These are phyloP conservation scores for Globisporangium recalcitrans DNA, from an alignment of 352 stramenopile species.

Conservation along the genomic window DNA sequence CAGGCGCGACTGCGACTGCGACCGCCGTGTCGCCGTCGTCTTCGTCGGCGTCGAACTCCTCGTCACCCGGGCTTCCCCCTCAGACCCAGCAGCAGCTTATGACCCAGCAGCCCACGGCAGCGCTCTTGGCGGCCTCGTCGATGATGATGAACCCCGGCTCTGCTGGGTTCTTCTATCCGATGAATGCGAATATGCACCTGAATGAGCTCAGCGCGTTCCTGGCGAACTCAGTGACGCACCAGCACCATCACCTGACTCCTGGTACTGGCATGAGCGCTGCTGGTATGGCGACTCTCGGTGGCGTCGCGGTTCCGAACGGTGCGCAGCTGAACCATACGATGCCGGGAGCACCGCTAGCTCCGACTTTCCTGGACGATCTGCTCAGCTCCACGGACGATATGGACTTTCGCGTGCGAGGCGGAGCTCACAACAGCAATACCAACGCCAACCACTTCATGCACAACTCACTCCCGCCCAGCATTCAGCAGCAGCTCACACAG, in stretches of 20 bases:
- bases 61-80: constrained; percentile 4
- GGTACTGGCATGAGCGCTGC: background rate
- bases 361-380: constrained; percentile 48
- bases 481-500: constrained; percentile 12
- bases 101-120: constrained; percentile 1
- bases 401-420: constrained; percentile 3
- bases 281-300: background rate
- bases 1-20: background rate
- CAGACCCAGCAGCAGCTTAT: constrained; percentile 2
- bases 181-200: constrained; percentile 14
- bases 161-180: constrained; percentile 5
- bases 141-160: constrained; percentile 2
- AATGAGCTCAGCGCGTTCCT: constrained; percentile 32
- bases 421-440: constrained; percentile 9
- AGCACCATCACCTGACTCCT: background rate
- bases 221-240: constrained; percentile 9
- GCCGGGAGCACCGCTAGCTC: constrained; percentile 7
- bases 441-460: constrained; percentile 11
- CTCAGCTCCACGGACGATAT: constrained; percentile 24
- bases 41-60: constrained; percentile 4
- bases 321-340: background rate
- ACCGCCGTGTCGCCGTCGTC: constrained; percentile 4
- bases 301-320: no score
- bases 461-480: constrained; percentile 10
- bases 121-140: constrained; percentile 3